A percentile compares a stretch with the other conserved stretches of the same genome.
phyloP scores from a whole-genome alignment of 768 basidiomycete genomes.

The Melanogaster broomeanus region DNA sequence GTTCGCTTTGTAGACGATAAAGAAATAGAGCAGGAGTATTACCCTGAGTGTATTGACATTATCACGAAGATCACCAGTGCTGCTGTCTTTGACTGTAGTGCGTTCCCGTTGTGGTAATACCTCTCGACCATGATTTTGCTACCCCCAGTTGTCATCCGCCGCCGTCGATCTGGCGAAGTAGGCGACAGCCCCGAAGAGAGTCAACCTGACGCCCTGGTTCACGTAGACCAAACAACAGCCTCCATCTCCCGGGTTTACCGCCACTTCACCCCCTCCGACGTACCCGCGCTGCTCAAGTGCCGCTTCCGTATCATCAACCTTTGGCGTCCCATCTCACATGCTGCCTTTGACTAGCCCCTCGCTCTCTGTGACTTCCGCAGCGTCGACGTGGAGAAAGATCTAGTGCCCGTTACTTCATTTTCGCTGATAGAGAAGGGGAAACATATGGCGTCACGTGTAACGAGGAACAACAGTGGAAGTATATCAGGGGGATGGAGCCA shows the following conservation, averaged over 20 bases:
- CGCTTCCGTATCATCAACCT: conserved; percentile 57
- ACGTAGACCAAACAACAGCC: conserved; percentile 47
- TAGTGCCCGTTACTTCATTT: conserved; percentile 40
- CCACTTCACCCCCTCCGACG: conserved; percentile 44
- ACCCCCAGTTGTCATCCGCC: conserved; percentile 42
- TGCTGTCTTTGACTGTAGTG: conserved; percentile 46
- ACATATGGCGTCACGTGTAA: conserved; percentile 41
- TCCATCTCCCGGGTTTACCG: conserved; percentile 43
- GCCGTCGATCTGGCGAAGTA: conserved; percentile 37
- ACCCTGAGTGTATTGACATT: conserved; percentile 39
- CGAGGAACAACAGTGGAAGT: conserved; percentile 46
- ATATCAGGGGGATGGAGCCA: conserved; percentile 42
- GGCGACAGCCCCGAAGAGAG: conserved; percentile 42
- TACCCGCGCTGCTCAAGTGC: conserved; percentile 37
- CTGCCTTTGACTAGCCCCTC: conserved; percentile 50
- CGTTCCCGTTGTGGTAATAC: not conserved
- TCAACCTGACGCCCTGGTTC: conserved; percentile 43
- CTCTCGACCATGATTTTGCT: not conserved
- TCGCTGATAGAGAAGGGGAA: conserved; percentile 47
- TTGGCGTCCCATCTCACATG: conserved; percentile 51
- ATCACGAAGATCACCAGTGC: conserved; percentile 38
- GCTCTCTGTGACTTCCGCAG: conserved; percentile 49
- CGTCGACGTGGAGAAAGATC: conserved; percentile 39
- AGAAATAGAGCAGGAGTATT: conserved; percentile 40
- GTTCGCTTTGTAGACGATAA: conserved; percentile 35